These are phyloP conservation scores for Nyctanthes arbortristis DNA, from an alignment of 257 asterid genomes.

Conservation along the genomic window DNA sequence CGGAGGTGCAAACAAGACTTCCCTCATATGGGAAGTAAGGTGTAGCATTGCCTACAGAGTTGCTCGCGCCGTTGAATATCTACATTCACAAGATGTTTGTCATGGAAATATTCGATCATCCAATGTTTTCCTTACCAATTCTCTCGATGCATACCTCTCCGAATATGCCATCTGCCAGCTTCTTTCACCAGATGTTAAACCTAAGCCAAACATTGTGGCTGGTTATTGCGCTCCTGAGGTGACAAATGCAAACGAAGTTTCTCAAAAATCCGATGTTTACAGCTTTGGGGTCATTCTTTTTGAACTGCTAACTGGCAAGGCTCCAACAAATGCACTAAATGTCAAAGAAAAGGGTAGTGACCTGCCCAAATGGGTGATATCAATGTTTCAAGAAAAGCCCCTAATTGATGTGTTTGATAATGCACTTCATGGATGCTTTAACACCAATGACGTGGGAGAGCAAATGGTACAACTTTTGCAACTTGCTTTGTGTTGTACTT, in stretches of 20 bases:
- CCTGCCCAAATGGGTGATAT: constrained; percentile 30
- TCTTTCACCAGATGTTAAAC: not conserved
- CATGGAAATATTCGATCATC: constrained; percentile 40
- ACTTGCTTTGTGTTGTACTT: constrained; percentile 39
- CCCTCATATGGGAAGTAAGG: constrained; percentile 34
- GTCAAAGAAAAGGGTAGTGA: constrained; percentile 12
- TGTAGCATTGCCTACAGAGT: constrained; percentile 30
- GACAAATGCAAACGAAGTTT: constrained; percentile 3
- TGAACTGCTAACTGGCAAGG: constrained; percentile 34
- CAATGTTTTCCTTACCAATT: constrained; percentile 29
- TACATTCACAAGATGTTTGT: constrained; percentile 24
- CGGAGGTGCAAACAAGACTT: constrained; percentile 18
- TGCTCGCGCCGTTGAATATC: constrained; percentile 27
- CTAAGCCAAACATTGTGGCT: not conserved
- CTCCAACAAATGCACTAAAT: constrained; percentile 11
- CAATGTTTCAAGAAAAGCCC: constrained; percentile 31
- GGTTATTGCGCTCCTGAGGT: constrained; percentile 40
- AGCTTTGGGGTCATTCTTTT: constrained; percentile 40
- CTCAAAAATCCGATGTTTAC: constrained; percentile 33
- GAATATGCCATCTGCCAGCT: constrained; percentile 25
- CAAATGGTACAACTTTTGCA: constrained; percentile 39
- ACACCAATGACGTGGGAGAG: constrained; percentile 9
- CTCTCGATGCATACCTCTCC: constrained; percentile 21
- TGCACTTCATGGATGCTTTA: constrained; percentile 5
- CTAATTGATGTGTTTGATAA: constrained; percentile 31